Evolutionary conservation across 2,329 filamentous ascomycete species (phyloP), one percentile per base, ranked within the genome.

Genomic region (Aspergillus glaucus): DNA sequence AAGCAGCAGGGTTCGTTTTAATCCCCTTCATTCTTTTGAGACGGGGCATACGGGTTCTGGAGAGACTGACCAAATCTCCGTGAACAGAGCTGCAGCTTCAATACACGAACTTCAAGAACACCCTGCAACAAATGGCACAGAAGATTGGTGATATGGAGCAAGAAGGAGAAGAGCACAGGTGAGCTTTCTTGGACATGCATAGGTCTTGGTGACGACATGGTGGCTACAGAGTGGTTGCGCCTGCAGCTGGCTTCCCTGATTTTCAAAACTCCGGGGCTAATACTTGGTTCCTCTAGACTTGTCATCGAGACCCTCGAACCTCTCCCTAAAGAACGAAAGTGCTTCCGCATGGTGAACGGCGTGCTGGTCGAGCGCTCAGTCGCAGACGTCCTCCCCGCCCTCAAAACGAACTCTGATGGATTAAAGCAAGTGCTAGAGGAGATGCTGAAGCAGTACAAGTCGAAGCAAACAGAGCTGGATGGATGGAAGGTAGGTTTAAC

Each of bases 101-200:
- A 55, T 77, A 77, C 59, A 67, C 70, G 37, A 77, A 70, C 56
- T 77, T 80, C 76, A 85, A 85, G 63, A 83, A 80, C 62, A 82
- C 77, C 30, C 80, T 98, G 50, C 92, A 97, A 72, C 88, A 93
- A 65, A 84, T 98, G 62, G 93, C 93, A 26, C 86, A 90, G 64
- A 97, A 95, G 70, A 96, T 98, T 60, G 93, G 93, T 37, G 91
- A 97, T 65, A 91, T 98, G 49, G 93, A 98, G 74, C 89, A 95
- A 68, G 93, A 97, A 69, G 85, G 88, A 17, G 93, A 98, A 70
- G 93, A 98, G 69, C 93, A 98, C 78, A 97, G 95, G 93, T 97
- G 74, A 67, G 86, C 3, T n/a, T 21, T 14, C 6, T 41, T 6
- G 19, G 24, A 37, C 49, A 26, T 49, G 52, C 54, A 55, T 58